Conservation (phyloP, 2,329 filamentous ascomycete species). For the Coleophoma crateriformis region DNA sequence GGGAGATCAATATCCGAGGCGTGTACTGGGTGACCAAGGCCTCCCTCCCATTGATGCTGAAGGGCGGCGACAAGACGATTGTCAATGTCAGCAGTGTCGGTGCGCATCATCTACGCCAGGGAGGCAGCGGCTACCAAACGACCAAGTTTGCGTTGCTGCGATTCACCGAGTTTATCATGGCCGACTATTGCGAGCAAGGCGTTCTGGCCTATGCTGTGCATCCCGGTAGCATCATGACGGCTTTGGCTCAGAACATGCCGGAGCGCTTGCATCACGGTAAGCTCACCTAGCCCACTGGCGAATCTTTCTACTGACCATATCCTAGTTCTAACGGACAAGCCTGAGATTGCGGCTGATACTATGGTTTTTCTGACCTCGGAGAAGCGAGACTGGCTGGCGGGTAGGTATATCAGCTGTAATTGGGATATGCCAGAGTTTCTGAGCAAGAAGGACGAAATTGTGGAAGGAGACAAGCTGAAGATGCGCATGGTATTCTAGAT, state of each 20-base stretch:
- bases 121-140: constrained; percentile 39
- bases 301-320: constrained; percentile 1
- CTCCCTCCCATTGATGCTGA: constrained; percentile 26
- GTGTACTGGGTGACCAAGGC: constrained; percentile 34
- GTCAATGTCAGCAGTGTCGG: constrained; percentile 42
- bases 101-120: constrained; percentile 27
- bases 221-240: constrained; percentile 33
- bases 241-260: constrained; percentile 28
- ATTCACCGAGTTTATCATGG: constrained; percentile 41
- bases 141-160: constrained; percentile 43
- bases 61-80: constrained; percentile 32
- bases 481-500: constrained; percentile 14
- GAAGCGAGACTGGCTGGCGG: constrained; percentile 35
- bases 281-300: not conserved
- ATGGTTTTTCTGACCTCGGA: constrained; percentile 33
- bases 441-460: constrained; percentile 31
- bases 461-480: constrained; percentile 22
- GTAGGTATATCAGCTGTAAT: constrained; percentile 31
- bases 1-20: constrained; percentile 42
- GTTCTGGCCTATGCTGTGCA: constrained; percentile 34
- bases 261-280: constrained; percentile 18
- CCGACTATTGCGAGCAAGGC: constrained; percentile 38
- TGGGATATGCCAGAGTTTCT: constrained; percentile 41
- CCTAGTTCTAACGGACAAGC: constrained; percentile 28
- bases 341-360: constrained; percentile 32